Percentiles rank a stretch among this genome's conserved stretches.
These are phyloP conservation scores for Pseudogymnoascus sp. DNA, from an alignment of 2,329 filamentous ascomycete species.

Conservation along the genomic window DNA sequence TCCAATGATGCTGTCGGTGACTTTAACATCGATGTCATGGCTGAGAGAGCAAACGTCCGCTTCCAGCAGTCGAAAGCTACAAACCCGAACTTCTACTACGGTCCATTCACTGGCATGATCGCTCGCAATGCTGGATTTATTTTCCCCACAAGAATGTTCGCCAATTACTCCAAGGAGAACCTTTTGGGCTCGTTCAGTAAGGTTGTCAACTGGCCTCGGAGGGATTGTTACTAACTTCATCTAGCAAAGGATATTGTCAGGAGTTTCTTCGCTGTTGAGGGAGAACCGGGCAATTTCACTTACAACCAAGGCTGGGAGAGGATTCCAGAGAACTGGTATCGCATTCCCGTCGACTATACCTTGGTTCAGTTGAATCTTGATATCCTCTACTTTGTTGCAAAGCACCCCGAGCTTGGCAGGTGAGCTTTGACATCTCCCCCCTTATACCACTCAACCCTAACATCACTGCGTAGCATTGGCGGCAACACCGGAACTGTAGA, in stretches of 20 bases:
- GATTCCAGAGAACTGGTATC: constrained; percentile 32
- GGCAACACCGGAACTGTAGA: constrained; percentile 44
- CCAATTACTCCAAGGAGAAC: constrained; percentile 24
- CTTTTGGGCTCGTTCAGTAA: constrained; percentile 19
- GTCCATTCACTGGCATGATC: constrained; percentile 39
- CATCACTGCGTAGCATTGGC: constrained; percentile 28
- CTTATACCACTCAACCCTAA: neutral
- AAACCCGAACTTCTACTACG: constrained; percentile 46
- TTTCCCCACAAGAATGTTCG: constrained; percentile 26
- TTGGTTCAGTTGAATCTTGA: constrained; percentile 35
- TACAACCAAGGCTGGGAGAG: constrained; percentile 24
- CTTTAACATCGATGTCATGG: constrained; percentile 17
- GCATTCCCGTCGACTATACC: constrained; percentile 28
- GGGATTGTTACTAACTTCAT: neutral
- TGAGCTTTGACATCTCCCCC: neutral
- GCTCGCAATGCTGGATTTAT: constrained; percentile 23
- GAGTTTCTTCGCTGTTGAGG: constrained; percentile 30
- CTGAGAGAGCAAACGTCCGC: constrained; percentile 26
- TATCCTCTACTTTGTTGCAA: constrained; percentile 29
- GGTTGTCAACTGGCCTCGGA: neutral
- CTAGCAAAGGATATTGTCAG: constrained; percentile 13
- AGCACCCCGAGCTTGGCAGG: constrained; percentile 33
- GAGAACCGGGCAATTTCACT: constrained; percentile 31
- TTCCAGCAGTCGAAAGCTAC: constrained; percentile 37
- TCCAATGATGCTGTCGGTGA: constrained; percentile 25